Evolutionary conservation across 2,329 filamentous ascomycete species (phyloP), one percentile per base, ranked within the genome.

Genomic region (Ciborinia camelliae): DNA sequence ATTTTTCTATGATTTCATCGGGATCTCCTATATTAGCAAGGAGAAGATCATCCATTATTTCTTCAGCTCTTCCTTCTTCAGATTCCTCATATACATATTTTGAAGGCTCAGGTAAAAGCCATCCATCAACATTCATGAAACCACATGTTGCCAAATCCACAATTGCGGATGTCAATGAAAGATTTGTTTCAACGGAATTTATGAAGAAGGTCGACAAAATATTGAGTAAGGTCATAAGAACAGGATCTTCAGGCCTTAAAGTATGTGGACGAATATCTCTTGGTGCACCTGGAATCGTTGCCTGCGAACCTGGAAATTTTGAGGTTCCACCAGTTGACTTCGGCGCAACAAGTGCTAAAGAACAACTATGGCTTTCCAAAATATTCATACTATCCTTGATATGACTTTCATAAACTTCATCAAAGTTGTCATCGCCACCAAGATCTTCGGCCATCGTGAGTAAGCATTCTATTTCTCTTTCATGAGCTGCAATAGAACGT

Each of bases 141-240:
- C 92, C 90, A 71, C 95, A 98, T 0, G 90, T 87, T 14, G 90
- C 90, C 48, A 99, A 81, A 69, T 91, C 90, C 35, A 96, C 84
- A 51, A 98, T 81, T 0, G 90, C 85, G 72, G 96, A 91, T 0
- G 94, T 98, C 1, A 97, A 81, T 0, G 90, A 90, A 4, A 99
- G 79, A 71, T 99, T 99, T 3, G 90, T 93, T 71, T 97, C 92
- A 3, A 98, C 87, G 3, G 92, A 89, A 71, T 99, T 99, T 6
- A 91, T 84, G 71, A 97, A 92, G 73, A 98, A 99, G 0, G 83
- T 88, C 52, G 89, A 84, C 14, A 99, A 77, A 9, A 94, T 82
- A 51, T 90, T 87, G 12, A 90, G 78, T 2, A 90, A 79, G 10
- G 90, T 86, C 74, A 84, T 86, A 54, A 88, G 81, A 43, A 87